Evolutionary conservation across 208 protist genomes (phyloP).

Genomic region (Porcisia hertigi): DNA sequence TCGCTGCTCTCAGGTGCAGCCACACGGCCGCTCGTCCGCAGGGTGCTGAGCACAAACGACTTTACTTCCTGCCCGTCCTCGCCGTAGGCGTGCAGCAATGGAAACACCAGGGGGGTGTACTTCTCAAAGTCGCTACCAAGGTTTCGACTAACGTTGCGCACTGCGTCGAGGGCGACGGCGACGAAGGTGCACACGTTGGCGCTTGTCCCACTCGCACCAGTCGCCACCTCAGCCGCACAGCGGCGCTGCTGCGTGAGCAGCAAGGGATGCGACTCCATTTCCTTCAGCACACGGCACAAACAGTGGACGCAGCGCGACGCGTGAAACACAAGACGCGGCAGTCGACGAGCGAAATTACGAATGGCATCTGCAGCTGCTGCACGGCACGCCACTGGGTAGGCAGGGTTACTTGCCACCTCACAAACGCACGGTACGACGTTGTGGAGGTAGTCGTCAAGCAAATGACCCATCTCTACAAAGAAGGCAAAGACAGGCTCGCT

Average conservation of each 20-base stretch:
- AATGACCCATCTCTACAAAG: slow-evolving; percentile 66
- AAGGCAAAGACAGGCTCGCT: slow-evolving; percentile 78
- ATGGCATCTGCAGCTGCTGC: slow-evolving; percentile 64
- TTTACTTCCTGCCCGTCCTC: slow-evolving; percentile 51
- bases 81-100: slow-evolving; percentile 66
- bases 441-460: slow-evolving; percentile 81
- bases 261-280: slow-evolving; percentile 38
- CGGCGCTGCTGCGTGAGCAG: slow-evolving; percentile 4
- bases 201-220: not conserved
- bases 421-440: slow-evolving; percentile 81
- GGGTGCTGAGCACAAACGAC: slow-evolving; percentile 33
- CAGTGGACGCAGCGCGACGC: slow-evolving; percentile 82
- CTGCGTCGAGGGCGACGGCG: slow-evolving; percentile 57
- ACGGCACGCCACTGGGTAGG: slow-evolving; percentile 55
- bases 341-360: slow-evolving; percentile 64
- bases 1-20: slow-evolving; percentile 33
- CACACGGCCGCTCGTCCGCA: slow-evolving; percentile 47
- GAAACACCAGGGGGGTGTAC: slow-evolving; percentile 73
- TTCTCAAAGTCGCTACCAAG: slow-evolving; percentile 85
- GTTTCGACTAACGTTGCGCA: slow-evolving; percentile 72
- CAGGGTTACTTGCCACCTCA: slow-evolving; percentile 67
- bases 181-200: slow-evolving; percentile 48
- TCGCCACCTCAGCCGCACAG: not conserved
- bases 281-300: slow-evolving; percentile 77
- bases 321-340: slow-evolving; percentile 70